Percentiles rank a stretch among this genome's conserved stretches.
phyloP scores from a whole-genome alignment of 495 filamentous ascomycete genomes.

The Aspergillus bridgeri region DNA sequence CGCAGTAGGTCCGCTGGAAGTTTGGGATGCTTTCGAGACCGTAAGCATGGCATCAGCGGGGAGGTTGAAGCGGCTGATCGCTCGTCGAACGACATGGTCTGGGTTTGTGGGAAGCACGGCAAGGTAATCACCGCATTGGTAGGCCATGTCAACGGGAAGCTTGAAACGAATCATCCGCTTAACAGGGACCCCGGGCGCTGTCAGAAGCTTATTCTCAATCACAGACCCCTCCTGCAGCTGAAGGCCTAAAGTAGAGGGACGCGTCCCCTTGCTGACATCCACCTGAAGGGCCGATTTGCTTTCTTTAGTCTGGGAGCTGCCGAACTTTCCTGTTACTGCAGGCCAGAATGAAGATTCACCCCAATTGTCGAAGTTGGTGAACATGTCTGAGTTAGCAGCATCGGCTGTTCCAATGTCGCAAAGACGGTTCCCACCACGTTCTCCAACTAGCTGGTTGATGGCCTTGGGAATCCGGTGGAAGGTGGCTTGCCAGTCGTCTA shows the following conservation, averaged over 20 bases:
- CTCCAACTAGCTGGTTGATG: conserved; percentile 49
- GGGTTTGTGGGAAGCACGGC: conserved; percentile 70
- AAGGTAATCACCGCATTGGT: conserved; percentile 72
- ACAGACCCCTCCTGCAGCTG: conserved; percentile 63
- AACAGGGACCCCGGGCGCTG: conserved; percentile 48
- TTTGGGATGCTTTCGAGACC: conserved; percentile 34
- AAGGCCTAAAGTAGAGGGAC: conserved; percentile 60
- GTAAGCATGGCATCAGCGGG: conserved; percentile 57
- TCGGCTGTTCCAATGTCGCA: conserved; percentile 57
- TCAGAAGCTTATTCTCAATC: conserved; percentile 51
- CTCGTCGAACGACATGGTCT: conserved; percentile 51
- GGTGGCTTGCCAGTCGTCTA: conserved; percentile 62
- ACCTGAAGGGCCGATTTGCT: conserved; percentile 43
- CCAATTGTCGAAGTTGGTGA: conserved; percentile 71
- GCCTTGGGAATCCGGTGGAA: conserved; percentile 70
- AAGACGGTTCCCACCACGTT: conserved; percentile 53
- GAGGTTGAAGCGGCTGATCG: conserved; percentile 51
- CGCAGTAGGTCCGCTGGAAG: conserved; percentile 41
- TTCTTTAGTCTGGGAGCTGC: conserved; percentile 29
- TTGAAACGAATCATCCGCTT: conserved; percentile 67
- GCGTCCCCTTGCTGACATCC: conserved; percentile 53
- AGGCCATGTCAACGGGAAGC: conserved; percentile 62
- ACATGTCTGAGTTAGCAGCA: conserved; percentile 60
- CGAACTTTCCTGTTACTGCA: conserved; percentile 48
- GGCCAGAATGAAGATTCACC: conserved; percentile 64